phyloP scores from a whole-genome alignment of 2,329 filamentous ascomycete genomes.

The Pseudocercospora vitis region DNA sequence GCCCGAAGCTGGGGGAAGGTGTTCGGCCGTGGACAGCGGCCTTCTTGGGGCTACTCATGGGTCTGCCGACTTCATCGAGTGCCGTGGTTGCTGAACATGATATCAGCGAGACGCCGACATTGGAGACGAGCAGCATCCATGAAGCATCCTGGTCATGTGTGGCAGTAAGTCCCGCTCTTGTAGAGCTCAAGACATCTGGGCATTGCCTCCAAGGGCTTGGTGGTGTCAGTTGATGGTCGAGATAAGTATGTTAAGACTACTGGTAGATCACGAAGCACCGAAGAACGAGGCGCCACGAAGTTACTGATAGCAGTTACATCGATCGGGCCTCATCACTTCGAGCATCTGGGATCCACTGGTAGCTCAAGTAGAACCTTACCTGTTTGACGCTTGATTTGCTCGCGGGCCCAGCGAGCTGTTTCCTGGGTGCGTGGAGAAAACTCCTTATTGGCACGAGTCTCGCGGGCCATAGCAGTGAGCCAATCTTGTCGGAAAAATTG shows the following conservation, averaged over 20 bases:
- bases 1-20: background rate
- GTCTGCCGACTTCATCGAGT: slow-evolving; percentile 2
- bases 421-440: slow-evolving; percentile 83
- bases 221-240: slow-evolving; percentile 7
- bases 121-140: background rate
- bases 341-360: background rate
- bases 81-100: no score
- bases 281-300: background rate
- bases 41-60: slow-evolving; percentile 5
- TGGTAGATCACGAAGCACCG: background rate
- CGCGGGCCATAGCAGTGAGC: slow-evolving; percentile 85
- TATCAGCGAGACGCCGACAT: background rate
- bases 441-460: slow-evolving; percentile 85
- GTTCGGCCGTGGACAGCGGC: background rate
- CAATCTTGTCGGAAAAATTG: slow-evolving; percentile 87
- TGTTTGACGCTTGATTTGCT: slow-evolving; percentile 90
- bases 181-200: slow-evolving; percentile 15
- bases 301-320: background rate
- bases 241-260: slow-evolving; percentile 1
- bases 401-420: slow-evolving; percentile 93
- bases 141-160: background rate
- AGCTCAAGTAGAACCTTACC: slow-evolving; percentile 30
- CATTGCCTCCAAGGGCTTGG: slow-evolving; percentile 14
- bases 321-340: background rate
- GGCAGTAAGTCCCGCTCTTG: no score